Evolutionary conservation across 2,329 filamentous ascomycete species (phyloP).

Genomic region (Aureobasidium sp.): DNA sequence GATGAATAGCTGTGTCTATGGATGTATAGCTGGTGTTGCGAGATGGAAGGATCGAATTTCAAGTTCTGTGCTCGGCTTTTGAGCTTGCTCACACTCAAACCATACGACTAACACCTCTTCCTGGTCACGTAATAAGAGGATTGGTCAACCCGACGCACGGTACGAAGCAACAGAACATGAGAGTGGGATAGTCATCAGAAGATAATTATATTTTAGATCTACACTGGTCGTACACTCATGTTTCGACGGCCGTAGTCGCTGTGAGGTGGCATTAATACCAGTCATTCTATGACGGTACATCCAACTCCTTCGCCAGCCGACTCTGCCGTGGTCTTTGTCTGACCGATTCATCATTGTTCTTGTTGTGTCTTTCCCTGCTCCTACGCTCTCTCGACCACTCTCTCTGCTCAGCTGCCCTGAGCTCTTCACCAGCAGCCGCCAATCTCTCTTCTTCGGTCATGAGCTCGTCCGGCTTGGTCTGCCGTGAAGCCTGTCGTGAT

Average conservation of each 20-base stretch:
- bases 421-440: slow-evolving; percentile 14
- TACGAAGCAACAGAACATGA: neutral
- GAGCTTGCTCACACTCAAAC: neutral
- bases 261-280: neutral
- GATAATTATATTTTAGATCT: neutral
- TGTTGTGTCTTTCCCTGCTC: slow-evolving; percentile 10
- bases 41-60: neutral
- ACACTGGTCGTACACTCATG: slow-evolving; percentile 1
- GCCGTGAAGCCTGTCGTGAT: neutral
- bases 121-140: no score
- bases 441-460: slow-evolving; percentile 14
- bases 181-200: neutral
- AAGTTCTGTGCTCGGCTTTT: neutral
- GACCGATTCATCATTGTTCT: slow-evolving; percentile 2
- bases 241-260: neutral
- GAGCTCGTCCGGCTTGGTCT: slow-evolving; percentile 4
- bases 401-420: slow-evolving; percentile 15
- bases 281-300: neutral
- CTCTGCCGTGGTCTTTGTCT: neutral
- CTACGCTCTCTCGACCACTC: slow-evolving; percentile 15
- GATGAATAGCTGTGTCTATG: neutral
- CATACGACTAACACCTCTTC: no score
- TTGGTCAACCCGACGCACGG: no score
- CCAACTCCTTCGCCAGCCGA: neutral
- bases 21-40: neutral